These are phyloP conservation scores for Helianthus tuberosus DNA, from an alignment of 129 eudicot genomes.

Conservation along the genomic window DNA sequence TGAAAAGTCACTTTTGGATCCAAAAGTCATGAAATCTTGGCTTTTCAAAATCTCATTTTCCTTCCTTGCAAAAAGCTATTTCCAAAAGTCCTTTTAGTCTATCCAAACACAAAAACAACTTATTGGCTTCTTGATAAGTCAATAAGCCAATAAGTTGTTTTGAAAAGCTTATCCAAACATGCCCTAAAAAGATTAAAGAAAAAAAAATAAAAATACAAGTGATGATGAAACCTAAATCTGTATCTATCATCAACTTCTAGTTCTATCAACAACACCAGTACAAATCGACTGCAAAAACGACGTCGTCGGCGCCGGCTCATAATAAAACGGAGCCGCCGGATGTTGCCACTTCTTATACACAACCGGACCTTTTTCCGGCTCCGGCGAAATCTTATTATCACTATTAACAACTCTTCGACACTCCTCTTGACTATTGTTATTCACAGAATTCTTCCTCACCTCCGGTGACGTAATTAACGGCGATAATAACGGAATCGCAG, in stretches of 20 bases:
- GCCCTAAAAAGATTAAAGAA: slow-evolving; percentile 4
- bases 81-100: too few relatives aligned
- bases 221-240: slow-evolving; percentile 23
- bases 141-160: too few relatives aligned
- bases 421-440: slow-evolving; percentile 21
- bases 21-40: too few relatives aligned
- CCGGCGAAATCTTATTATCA: slow-evolving; percentile 29
- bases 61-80: too few relatives aligned
- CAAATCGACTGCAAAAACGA: slow-evolving; percentile 59
- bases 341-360: slow-evolving; percentile 84
- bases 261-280: slow-evolving; percentile 40
- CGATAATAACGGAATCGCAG: slow-evolving; percentile 75
- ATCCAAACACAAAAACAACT: too few relatives aligned
- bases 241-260: slow-evolving; percentile 18
- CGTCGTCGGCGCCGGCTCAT: slow-evolving; percentile 71
- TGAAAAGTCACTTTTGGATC: too few relatives aligned
- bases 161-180: too few relatives aligned
- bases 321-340: slow-evolving; percentile 87
- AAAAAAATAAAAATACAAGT: slow-evolving; percentile 7
- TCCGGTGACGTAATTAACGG: slow-evolving; percentile 70
- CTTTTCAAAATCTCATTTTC: too few relatives aligned
- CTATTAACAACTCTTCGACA: slow-evolving; percentile 3
- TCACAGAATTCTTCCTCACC: slow-evolving; percentile 24
- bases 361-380: slow-evolving; percentile 47
- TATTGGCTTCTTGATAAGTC: too few relatives aligned